Conservation (phyloP, 805 yeast genomes). For the Metschnikowia corniflorae region DNA sequence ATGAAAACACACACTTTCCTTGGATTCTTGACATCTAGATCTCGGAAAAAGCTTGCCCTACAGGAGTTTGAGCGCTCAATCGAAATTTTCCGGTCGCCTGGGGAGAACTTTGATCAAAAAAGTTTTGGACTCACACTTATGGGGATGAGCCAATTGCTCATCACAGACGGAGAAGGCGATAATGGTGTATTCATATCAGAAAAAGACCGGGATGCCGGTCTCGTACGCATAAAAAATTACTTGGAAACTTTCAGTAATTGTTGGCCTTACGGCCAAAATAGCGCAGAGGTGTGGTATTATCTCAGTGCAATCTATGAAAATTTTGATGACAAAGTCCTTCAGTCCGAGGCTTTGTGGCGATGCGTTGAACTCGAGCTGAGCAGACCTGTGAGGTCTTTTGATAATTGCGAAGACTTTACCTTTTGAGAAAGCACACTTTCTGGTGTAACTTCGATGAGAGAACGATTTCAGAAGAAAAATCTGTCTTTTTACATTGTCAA, state of each 20-base stretch:
- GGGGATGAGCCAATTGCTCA: slow-evolving; percentile 51
- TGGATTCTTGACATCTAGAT: slow-evolving; percentile 44
- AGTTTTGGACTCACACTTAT: slow-evolving; percentile 50
- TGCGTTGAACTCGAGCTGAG: slow-evolving; percentile 61
- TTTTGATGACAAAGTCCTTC: slow-evolving; percentile 47
- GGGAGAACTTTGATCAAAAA: slow-evolving; percentile 22
- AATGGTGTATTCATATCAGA: slow-evolving; percentile 47
- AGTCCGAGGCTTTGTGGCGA: slow-evolving; percentile 54
- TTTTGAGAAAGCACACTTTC: too few relatives aligned
- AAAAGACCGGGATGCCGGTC: slow-evolving; percentile 57
- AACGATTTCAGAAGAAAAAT: too few relatives aligned
- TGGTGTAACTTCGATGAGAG: too few relatives aligned
- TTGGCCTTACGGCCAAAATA: slow-evolving; percentile 40
- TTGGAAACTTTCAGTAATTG: slow-evolving; percentile 36
- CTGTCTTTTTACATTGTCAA: too few relatives aligned
- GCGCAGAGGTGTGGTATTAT: slow-evolving; percentile 65
- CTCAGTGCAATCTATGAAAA: slow-evolving; percentile 61
- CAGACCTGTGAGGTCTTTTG: slow-evolving; percentile 50
- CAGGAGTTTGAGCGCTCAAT: slow-evolving; percentile 64
- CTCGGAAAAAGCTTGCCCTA: slow-evolving; percentile 47
- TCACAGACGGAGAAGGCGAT: slow-evolving; percentile 36
- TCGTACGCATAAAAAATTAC: slow-evolving; percentile 50
- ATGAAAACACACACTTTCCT: slow-evolving; percentile 47
- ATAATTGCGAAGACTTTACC: slow-evolving; percentile 24
- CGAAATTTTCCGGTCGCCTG: slow-evolving; percentile 31